These are phyloP conservation scores for Cicer chorassanicum DNA, from an alignment of 306 rosid genomes.

Conservation along the genomic window DNA sequence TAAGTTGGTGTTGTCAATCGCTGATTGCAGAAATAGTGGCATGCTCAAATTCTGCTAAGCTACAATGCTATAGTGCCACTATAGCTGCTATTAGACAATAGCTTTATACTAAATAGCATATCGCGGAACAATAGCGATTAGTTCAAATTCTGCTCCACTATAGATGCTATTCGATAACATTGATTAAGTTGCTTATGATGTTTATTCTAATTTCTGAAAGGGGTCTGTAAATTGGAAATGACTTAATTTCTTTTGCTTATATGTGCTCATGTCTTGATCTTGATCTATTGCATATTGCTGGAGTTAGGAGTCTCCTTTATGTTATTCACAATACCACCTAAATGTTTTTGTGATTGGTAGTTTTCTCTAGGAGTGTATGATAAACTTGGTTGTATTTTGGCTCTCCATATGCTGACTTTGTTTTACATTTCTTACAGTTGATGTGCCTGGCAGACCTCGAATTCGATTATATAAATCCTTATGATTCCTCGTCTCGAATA, in stretches of 20 bases:
- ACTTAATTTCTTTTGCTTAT: neutral
- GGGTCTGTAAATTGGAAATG: neutral
- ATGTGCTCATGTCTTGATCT: neutral
- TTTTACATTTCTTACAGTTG: constrained; percentile 66
- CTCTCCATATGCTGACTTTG: constrained; percentile 15
- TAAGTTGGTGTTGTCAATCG: no score
- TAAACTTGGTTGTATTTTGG: constrained; percentile 34
- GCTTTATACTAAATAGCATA: no score
- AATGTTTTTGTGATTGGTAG: constrained; percentile 20
- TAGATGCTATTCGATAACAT: no score
- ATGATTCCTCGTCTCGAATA: constrained; percentile 82
- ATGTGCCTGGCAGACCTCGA: constrained; percentile 97
- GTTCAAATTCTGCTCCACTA: no score
- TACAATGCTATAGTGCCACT: no score
- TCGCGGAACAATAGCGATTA: no score
- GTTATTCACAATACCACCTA: constrained; percentile 15
- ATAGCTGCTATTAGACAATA: no score
- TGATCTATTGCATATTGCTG: constrained; percentile 26
- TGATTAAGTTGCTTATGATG: constrained; percentile 9
- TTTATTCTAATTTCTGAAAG: constrained; percentile 22
- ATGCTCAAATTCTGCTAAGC: no score
- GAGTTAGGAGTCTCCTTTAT: constrained; percentile 22
- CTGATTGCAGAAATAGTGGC: no score
- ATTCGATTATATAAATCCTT: constrained; percentile 95
- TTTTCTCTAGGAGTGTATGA: constrained; percentile 8